Conservation (phyloP, 371 early-diverging fungal genomes). For the Neoconidiobolus thromboides region DNA sequence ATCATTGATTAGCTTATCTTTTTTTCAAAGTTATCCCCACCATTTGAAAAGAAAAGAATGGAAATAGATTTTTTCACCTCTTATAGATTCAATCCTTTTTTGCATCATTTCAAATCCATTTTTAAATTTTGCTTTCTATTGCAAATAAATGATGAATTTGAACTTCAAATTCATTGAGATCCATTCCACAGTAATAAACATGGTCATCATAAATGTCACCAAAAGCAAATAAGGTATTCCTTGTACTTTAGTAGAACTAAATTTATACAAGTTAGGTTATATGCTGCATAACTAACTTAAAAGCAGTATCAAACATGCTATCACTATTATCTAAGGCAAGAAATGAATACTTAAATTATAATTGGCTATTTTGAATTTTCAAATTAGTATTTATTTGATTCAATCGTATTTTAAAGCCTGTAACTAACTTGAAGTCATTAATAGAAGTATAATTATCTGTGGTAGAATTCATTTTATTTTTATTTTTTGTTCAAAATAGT, state of each 20-base stretch:
- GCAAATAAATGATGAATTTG: neutral
- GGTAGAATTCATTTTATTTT: too few relatives aligned
- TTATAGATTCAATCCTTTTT: neutral
- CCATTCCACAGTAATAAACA: neutral
- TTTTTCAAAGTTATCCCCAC: constrained; percentile 8
- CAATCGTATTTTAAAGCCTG: too few relatives aligned
- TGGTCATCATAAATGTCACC: neutral
- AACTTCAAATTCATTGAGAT: neutral
- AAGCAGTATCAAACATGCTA: neutral
- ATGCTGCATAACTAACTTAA: neutral
- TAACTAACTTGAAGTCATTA: too few relatives aligned
- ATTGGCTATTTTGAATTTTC: too few relatives aligned
- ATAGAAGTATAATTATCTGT: too few relatives aligned
- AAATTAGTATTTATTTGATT: too few relatives aligned
- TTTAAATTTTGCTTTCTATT: neutral
- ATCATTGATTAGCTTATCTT: neutral
- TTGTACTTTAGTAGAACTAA: neutral
- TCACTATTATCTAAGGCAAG: neutral
- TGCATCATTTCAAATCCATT: neutral
- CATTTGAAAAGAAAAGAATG: constrained; percentile 14
- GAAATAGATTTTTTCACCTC: neutral
- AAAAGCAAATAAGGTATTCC: neutral
- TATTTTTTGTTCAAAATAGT: too few relatives aligned
- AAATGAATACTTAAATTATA: too few relatives aligned
- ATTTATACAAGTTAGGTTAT: neutral